Evolutionary conservation across 257 asterid genomes (phyloP), one percentile per base, ranked within the genome.

Genomic region (Solanum gracilifrons): DNA sequence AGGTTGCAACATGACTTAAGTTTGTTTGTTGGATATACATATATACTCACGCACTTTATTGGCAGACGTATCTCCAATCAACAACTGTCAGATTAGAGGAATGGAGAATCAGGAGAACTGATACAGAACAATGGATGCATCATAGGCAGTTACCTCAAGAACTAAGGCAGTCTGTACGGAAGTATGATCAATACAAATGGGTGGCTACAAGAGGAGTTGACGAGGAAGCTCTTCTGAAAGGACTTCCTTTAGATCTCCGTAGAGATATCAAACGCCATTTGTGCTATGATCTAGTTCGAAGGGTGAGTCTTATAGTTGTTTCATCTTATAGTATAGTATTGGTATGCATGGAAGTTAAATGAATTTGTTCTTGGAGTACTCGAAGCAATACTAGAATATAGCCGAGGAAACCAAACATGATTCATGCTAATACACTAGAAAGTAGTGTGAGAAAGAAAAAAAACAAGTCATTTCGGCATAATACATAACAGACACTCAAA

Each of bases 121-220:
- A 97, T 88, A 93, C 98, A 0, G 99, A 97, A 82, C 98, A 95
- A 85, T 97, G 99, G 99, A 97, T 97, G 99, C 99, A 87, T 87
- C 99, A 97, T 29, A 92, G 99, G 89, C 99, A 96, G 92, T 91
- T 97, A 15, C 99, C 99, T 35, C 98, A 92, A 58, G 98, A 96
- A 84, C 87, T 97, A 83, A 89, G 98, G 90, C 96, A 95, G 74
- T 93, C 98, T 5, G 96, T 97, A 9, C 92, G 99, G 41, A 96
- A 96, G 86, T 97, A 96, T 86, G 98, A 97, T 93, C 99, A 96
- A 41, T 97, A 94, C 84, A 95, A 95, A 88, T 97, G 99, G 99
- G 89, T 92, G 20, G 99, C 99, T 7, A 97, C 99, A 4, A 88
- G 98, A 91, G 99, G 99, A 75, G 99, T 97, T 0, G 98, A 97